Evolutionary conservation across 83 land plant genomes (phyloP).

Genomic region (Picea abies): DNA sequence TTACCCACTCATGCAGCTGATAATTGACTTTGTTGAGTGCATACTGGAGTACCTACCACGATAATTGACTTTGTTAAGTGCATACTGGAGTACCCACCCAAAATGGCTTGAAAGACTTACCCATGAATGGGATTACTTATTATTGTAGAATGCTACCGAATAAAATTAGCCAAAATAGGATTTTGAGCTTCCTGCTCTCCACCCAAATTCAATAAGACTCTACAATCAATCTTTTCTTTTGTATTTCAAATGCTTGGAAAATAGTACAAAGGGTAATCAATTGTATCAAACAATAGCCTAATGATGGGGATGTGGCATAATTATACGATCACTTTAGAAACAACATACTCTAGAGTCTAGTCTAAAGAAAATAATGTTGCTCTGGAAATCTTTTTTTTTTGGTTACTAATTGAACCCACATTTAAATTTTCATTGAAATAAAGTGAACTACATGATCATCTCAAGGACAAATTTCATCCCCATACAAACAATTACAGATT

Average conservation of each 20-base stretch:
- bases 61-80: neutral
- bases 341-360: neutral
- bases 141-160: neutral
- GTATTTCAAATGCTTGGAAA: neutral
- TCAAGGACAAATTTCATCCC: slow-evolving; percentile 5
- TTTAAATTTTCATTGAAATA: neutral
- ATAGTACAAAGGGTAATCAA: neutral
- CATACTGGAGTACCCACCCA: neutral
- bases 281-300: neutral
- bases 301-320: neutral
- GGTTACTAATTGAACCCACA: neutral
- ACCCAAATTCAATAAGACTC: neutral
- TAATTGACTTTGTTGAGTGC: neutral
- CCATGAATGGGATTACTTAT: neutral
- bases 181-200: neutral
- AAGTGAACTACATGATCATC: neutral
- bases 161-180: neutral
- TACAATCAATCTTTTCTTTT: neutral
- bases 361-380: no score
- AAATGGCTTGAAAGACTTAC: neutral
- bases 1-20: neutral
- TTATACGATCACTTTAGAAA: neutral
- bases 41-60: neutral
- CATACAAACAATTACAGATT: neutral
- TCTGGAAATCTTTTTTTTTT: no score